phyloP scores from a whole-genome alignment of 129 eudicot genomes.

The Tagetes erecta region DNA sequence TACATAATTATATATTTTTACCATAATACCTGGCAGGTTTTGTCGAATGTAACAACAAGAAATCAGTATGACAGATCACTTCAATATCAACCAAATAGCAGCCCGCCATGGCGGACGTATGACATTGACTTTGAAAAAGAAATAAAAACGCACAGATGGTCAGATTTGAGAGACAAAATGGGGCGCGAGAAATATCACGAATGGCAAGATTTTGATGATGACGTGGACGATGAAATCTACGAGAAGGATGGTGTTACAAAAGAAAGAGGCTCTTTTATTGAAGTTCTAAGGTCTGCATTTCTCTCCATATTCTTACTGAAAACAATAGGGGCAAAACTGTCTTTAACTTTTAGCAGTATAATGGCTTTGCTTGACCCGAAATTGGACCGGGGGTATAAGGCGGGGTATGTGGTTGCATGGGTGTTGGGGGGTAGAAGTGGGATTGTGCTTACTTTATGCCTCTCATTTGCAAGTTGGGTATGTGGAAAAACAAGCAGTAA shows the following conservation, averaged over 20 bases:
- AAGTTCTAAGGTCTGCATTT: conserved; percentile 66
- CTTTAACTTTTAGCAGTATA: conserved; percentile 72
- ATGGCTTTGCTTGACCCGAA: conserved; percentile 72
- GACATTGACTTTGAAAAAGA: conserved; percentile 51
- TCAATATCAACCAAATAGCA: conserved; percentile 30
- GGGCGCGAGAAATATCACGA: conserved; percentile 45
- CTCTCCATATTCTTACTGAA: conserved; percentile 75
- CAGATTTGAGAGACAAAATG: conserved; percentile 58
- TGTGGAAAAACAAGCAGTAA: conserved; percentile 90
- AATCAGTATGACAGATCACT: conserved; percentile 63
- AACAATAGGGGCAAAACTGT: conserved; percentile 65
- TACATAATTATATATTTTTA: not conserved
- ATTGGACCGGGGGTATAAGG: conserved; percentile 74
- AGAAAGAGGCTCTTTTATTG: conserved; percentile 56
- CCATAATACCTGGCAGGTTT: conserved; percentile 41
- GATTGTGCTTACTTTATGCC: conserved; percentile 67
- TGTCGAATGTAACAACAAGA: conserved; percentile 63
- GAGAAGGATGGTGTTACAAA: conserved; percentile 29
- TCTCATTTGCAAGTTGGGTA: conserved; percentile 88
- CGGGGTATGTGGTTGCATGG: conserved; percentile 70
- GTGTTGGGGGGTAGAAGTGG: conserved; percentile 77
- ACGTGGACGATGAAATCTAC: conserved; percentile 37
- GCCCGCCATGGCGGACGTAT: conserved; percentile 43
- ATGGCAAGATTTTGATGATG: conserved; percentile 37
- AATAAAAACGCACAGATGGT: conserved; percentile 64